Base-by-base conservation (phyloP, 2,329 filamentous ascomycete genomes). In the Decorospora gaudefroyi region DNA sequence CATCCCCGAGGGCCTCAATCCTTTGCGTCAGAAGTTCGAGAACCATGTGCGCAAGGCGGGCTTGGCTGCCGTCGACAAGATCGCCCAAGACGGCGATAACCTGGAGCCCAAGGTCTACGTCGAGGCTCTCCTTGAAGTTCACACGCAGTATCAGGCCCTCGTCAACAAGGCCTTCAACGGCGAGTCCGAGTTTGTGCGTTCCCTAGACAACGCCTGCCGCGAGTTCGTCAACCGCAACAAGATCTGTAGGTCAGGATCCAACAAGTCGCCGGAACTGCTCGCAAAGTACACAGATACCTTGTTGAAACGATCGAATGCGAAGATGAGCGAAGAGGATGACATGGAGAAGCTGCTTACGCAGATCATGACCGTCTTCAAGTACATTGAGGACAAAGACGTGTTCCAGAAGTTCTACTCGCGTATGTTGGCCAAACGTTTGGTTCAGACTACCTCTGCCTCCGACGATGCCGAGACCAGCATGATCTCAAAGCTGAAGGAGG, bases 351-450 rank as follows among this genome's bases (percentile, higher is more conserved):
- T 90, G 21, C 77, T 97, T 19, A 84, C 83, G 13, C 89, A 96
- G 70, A 93, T 99, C 62, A 99, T 99, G 93, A 96, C 92, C 1
- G 90, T 99, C 42, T 99, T 99, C 82, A 97, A 97, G 76, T 99
- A 99, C 73, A 97, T 99, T 53, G 93, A 99, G 69, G 95, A 99
- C 74, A 99, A 99, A 78, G 93, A 99, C 65, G 95, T 99, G 4
- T 99, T 99, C 80, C 93, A 97, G 72, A 99, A 97, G 72, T 99
- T 96, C 74, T 99, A 99, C 74, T 95, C 92, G 2, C 88, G 91
- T 52, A 96, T 96, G 86, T 77, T 99, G 60, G 93, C 93, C 35
- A 90, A 95, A 70, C 90, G 93, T 62, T 76, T 99, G 42, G 93
- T 99, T 12, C 90, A 96, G 71, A 90, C 88, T 69, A 96, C 87